These are phyloP conservation scores for Epichloe coenophiala DNA, from an alignment of 2,329 filamentous ascomycete genomes.

Conservation along the genomic window DNA sequence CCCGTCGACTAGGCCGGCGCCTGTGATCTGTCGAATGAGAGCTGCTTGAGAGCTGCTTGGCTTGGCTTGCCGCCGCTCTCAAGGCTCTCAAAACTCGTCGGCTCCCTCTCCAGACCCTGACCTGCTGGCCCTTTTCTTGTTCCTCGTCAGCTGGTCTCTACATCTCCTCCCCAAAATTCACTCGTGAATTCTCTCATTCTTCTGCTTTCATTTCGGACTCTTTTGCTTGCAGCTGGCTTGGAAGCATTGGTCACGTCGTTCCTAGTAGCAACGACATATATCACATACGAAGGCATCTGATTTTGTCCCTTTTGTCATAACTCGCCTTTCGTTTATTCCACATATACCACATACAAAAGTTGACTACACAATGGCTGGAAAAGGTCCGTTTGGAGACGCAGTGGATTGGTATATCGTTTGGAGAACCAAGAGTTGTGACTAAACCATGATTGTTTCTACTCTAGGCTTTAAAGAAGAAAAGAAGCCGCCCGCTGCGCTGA, in stretches of 20 bases:
- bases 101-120: slow-evolving; percentile 25
- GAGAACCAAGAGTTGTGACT: slow-evolving; percentile 2
- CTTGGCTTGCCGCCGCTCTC: slow-evolving; percentile 16
- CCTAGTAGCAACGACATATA: slow-evolving; percentile 1
- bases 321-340: slow-evolving; percentile 2
- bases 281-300: neutral
- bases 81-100: slow-evolving; percentile 43
- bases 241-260: slow-evolving; percentile 6
- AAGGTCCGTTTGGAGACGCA: slow-evolving; percentile 22
- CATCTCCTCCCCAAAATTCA: slow-evolving; percentile 14
- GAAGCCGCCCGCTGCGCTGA: slow-evolving; percentile 42
- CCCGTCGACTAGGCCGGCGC: slow-evolving; percentile 14
- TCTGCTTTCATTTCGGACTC: slow-evolving; percentile 12
- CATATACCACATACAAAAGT: slow-evolving; percentile 3
- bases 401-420: neutral
- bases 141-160: slow-evolving; percentile 45
- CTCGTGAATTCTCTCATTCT: slow-evolving; percentile 23
- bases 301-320: slow-evolving; percentile 3
- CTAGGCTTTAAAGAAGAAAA: slow-evolving; percentile 35
- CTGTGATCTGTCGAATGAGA: slow-evolving; percentile 22
- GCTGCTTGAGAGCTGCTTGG: slow-evolving; percentile 12
- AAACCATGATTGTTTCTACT: slow-evolving; percentile 8
- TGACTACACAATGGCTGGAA: slow-evolving; percentile 21
- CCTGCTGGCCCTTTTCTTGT: slow-evolving; percentile 21
- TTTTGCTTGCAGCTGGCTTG: slow-evolving; percentile 9